Conservation (phyloP, 495 filamentous ascomycete genomes). For the Parathielavia appendiculata region DNA sequence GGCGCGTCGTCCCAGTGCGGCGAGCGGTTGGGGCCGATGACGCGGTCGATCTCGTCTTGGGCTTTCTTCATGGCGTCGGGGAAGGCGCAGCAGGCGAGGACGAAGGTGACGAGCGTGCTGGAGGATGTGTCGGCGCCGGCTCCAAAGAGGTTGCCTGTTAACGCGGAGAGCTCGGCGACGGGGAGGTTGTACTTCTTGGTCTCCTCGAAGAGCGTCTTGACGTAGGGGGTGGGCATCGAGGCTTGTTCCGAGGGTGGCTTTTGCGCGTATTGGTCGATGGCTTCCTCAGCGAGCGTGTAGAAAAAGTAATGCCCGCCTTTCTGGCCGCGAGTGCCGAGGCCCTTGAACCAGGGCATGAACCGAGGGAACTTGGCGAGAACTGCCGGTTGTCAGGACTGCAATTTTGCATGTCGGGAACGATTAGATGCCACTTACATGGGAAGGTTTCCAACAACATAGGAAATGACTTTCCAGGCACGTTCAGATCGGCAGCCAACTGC, state of each 20-base stretch:
- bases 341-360: slow-evolving; percentile 55
- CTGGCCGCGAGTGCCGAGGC: slow-evolving; percentile 44
- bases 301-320: slow-evolving; percentile 50
- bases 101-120: slow-evolving; percentile 56
- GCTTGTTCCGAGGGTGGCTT: slow-evolving; percentile 38
- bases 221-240: slow-evolving; percentile 46
- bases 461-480: slow-evolving; percentile 57
- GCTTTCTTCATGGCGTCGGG: slow-evolving; percentile 41
- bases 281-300: slow-evolving; percentile 52
- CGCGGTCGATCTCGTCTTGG: slow-evolving; percentile 52
- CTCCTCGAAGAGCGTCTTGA: slow-evolving; percentile 50
- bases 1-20: slow-evolving; percentile 56
- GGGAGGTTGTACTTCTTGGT: slow-evolving; percentile 46
- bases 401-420: background rate
- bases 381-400: slow-evolving; percentile 26
- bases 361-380: slow-evolving; percentile 52
- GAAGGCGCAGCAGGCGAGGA: slow-evolving; percentile 57
- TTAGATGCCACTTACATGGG: slow-evolving; percentile 34
- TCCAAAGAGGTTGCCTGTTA: slow-evolving; percentile 59
- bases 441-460: slow-evolving; percentile 60
- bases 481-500: slow-evolving; percentile 60
- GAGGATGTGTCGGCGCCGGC: slow-evolving; percentile 64
- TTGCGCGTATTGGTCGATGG: slow-evolving; percentile 39
- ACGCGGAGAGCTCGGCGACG: slow-evolving; percentile 52
- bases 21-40: slow-evolving; percentile 49